Conservation (phyloP, 352 stramenopile genomes). For the Phytopythium montanum region DNA sequence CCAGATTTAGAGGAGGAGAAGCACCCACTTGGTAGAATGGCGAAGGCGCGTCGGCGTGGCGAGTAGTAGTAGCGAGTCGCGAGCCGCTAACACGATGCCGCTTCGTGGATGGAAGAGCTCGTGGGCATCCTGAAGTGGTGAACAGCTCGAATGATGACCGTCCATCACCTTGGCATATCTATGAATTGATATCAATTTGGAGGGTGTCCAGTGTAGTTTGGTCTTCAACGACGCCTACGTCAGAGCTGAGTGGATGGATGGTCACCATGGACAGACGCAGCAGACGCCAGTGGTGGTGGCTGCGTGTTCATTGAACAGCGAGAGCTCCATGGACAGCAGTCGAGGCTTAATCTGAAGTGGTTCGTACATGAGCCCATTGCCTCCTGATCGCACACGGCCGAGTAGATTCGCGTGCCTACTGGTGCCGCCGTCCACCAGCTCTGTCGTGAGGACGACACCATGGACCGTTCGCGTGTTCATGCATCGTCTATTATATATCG, state of each 20-base stretch:
- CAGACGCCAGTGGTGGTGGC: too few relatives aligned
- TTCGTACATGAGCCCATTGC: too few relatives aligned
- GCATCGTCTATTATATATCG: constrained; percentile 3
- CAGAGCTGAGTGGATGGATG: neutral
- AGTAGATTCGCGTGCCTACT: too few relatives aligned
- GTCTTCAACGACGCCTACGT: neutral
- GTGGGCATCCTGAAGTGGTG: too few relatives aligned
- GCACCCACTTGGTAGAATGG: neutral
- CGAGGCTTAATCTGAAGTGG: too few relatives aligned
- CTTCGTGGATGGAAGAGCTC: neutral
- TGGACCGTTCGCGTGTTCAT: neutral
- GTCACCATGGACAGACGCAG: too few relatives aligned
- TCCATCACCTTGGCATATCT: neutral
- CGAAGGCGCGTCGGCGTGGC: neutral
- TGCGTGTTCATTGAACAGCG: too few relatives aligned
- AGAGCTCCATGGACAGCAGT: too few relatives aligned
- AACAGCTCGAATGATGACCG: neutral
- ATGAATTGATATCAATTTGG: neutral
- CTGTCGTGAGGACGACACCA: too few relatives aligned
- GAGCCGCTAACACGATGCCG: neutral
- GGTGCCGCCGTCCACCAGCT: too few relatives aligned
- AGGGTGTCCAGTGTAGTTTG: neutral
- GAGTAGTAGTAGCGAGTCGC: neutral
- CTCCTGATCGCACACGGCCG: too few relatives aligned
- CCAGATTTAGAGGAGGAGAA: constrained; percentile 78